phyloP scores from a whole-genome alignment of 2,329 filamentous ascomycete genomes.

The Trichoderma sp. region DNA sequence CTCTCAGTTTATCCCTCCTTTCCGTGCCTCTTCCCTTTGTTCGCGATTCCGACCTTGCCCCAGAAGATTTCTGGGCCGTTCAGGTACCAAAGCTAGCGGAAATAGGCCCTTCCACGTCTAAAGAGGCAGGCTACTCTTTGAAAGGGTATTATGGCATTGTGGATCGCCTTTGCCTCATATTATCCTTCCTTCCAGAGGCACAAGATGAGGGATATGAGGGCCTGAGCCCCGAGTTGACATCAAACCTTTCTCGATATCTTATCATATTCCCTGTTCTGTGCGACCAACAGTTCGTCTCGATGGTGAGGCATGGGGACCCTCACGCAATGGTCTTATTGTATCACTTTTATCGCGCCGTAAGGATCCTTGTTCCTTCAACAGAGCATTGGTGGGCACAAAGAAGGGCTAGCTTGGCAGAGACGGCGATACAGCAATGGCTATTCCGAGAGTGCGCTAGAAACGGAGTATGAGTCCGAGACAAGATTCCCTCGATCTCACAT shows the following conservation, averaged over 20 bases:
- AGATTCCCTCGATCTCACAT: not conserved
- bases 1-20: not conserved
- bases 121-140: not conserved
- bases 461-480: not conserved
- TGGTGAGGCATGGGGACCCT: not conserved
- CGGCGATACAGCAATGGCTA: not conserved
- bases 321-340: not conserved
- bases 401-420: not conserved
- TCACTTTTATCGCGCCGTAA: slow-evolving; percentile 3
- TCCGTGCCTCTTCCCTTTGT: not conserved
- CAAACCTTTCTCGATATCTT: not conserved
- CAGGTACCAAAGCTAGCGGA: not conserved
- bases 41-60: not conserved
- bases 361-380: not conserved
- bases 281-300: not conserved
- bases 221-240: not conserved
- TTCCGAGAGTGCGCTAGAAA: not conserved
- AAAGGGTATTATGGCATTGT: not conserved
- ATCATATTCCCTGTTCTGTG: not conserved
- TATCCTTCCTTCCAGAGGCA: not conserved
- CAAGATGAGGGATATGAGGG: not conserved
- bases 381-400: slow-evolving; percentile 2
- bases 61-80: not conserved
- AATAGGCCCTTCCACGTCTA: not conserved
- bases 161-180: not conserved